phyloP scores from a whole-genome alignment of 1,139 yeast species.

The Lipomyces yarrowii region DNA sequence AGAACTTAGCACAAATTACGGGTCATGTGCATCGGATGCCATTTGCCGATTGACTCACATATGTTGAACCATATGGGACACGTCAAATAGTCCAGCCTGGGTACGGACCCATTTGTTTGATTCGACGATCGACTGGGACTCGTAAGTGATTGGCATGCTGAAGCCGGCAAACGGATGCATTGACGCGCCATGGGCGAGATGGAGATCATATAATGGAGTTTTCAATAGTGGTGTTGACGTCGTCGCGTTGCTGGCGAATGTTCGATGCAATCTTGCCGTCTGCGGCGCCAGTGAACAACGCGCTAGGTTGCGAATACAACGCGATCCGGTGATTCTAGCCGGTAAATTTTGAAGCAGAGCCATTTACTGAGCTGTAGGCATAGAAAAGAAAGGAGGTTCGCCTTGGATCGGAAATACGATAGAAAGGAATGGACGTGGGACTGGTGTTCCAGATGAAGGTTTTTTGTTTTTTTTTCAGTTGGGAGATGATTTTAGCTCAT shows the following conservation, averaged over 20 bases:
- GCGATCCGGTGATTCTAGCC: neutral
- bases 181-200: conserved; percentile 76
- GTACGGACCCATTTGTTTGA: conserved; percentile 93
- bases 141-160: conserved; percentile 88
- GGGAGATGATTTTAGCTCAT: too few species aligned
- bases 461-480: too few species aligned
- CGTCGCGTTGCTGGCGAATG: neutral
- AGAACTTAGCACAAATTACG: too few species aligned
- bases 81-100: conserved; percentile 90
- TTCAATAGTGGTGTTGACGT: conserved; percentile 43
- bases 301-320: neutral
- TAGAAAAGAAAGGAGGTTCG: neutral
- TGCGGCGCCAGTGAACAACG: neutral
- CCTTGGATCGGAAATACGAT: too few species aligned
- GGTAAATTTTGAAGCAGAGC: neutral
- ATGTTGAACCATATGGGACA: conserved; percentile 96
- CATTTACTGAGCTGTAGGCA: neutral
- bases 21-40: too few species aligned
- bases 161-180: conserved; percentile 96
- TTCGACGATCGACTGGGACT: conserved; percentile 78
- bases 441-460: too few species aligned
- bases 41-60: conserved; percentile 32
- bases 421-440: too few species aligned
- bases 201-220: conserved; percentile 84
- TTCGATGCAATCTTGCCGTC: neutral